phyloP scores from a whole-genome alignment of 441 rosid species.

The Hypseocharis bilobata region DNA sequence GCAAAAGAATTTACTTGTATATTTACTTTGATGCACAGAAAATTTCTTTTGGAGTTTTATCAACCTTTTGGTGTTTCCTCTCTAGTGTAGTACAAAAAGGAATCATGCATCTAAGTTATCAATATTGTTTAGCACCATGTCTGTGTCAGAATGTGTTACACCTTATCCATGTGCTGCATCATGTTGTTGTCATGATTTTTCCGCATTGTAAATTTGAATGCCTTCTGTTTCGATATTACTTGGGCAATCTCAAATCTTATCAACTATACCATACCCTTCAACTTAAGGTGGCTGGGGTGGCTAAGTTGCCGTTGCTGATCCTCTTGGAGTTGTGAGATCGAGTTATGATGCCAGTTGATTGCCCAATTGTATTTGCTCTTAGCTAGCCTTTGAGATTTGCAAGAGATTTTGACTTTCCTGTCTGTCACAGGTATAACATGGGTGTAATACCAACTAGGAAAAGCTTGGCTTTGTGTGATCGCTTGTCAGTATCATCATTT shows the following conservation, averaged over 20 bases:
- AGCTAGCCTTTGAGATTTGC: background rate
- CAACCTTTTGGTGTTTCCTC: background rate
- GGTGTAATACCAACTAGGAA: slow-evolving; percentile 81
- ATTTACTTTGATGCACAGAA: background rate
- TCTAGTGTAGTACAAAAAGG: background rate
- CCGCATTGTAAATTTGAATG: background rate
- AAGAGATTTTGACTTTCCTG: slow-evolving; percentile 14
- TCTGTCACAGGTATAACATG: slow-evolving; percentile 67
- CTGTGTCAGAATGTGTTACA: background rate
- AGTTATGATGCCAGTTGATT: background rate
- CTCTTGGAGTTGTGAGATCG: background rate
- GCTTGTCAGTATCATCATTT: slow-evolving; percentile 64
- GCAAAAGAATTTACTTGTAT: no score
- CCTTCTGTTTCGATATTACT: no score
- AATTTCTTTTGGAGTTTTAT: background rate
- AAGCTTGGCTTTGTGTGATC: slow-evolving; percentile 77
- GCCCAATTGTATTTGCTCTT: background rate
- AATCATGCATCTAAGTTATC: background rate
- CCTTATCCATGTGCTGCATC: background rate
- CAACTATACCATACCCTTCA: no score
- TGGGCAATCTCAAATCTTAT: no score
- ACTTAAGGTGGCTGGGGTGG: no score
- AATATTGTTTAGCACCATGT: background rate
- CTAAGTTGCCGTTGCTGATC: no score
- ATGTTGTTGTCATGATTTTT: no score